Conservation (phyloP, 371 early-diverging fungal genomes). For the Gilbertella persicaria region DNA sequence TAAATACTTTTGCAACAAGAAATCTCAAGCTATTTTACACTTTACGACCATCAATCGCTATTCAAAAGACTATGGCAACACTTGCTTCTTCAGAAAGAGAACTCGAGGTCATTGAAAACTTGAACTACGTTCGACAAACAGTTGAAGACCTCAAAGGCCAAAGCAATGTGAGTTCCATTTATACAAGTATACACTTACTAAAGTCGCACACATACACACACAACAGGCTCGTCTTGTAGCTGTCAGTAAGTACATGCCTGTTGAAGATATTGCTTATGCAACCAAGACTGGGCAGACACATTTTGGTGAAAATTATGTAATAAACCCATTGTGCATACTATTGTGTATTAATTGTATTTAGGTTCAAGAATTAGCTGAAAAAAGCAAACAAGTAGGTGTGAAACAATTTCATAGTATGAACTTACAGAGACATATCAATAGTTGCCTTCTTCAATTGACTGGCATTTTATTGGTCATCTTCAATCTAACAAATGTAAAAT, state of each 20-base stretch:
- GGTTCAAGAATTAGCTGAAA: slow-evolving; percentile 93
- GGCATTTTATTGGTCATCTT: slow-evolving; percentile 96
- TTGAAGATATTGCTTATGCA: slow-evolving; percentile 73
- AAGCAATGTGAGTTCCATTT: slow-evolving; percentile 3
- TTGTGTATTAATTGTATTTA: slow-evolving; percentile 21
- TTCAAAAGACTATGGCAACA: neutral
- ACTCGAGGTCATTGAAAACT: slow-evolving; percentile 14
- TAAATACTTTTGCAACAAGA: neutral
- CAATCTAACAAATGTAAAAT: slow-evolving; percentile 96
- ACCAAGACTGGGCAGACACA: slow-evolving; percentile 85
- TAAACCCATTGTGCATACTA: neutral
- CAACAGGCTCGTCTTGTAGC: slow-evolving; percentile 74
- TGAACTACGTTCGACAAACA: slow-evolving; percentile 14
- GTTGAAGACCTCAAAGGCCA: slow-evolving; percentile 5
- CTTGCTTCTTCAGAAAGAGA: slow-evolving; percentile 14
- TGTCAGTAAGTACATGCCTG: slow-evolving; percentile 92
- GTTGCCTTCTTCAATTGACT: slow-evolving; percentile 78
- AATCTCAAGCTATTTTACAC: neutral
- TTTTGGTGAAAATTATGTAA: slow-evolving; percentile 96
- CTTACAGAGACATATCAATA: slow-evolving; percentile 14
- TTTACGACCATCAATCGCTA: neutral
- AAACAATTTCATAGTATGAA: neutral
- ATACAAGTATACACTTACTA: neutral
- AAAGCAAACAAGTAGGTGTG: slow-evolving; percentile 66
- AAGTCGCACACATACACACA: neutral